Conservation (phyloP, 352 stramenopile genomes). For the Peronospora farinosa region DNA sequence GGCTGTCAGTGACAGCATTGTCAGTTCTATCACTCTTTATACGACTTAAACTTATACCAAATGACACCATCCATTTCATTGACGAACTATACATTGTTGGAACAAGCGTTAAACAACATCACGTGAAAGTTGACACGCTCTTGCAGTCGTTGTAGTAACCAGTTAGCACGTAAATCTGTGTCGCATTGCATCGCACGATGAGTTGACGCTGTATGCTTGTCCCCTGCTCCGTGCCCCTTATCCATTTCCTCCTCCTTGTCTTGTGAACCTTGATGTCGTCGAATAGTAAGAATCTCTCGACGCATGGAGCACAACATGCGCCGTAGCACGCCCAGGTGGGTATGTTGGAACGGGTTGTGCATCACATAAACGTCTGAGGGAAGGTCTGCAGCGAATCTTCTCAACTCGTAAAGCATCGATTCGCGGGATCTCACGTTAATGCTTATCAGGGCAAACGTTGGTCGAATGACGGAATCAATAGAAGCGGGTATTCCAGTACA, state of each 20-base stretch:
- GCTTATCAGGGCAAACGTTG: conserved; percentile 33
- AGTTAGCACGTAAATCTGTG: conserved; percentile 26
- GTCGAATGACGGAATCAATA: conserved; percentile 22
- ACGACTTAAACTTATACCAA: conserved; percentile 7
- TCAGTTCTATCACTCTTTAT: conserved; percentile 5
- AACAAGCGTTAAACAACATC: conserved; percentile 30
- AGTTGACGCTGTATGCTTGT: conserved; percentile 2
- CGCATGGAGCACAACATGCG: conserved; percentile 28
- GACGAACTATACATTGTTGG: not conserved
- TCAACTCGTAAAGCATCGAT: conserved; percentile 26
- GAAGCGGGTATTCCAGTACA: not conserved
- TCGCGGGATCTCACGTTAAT: conserved; percentile 20
- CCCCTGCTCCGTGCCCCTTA: not conserved
- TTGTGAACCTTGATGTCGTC: conserved; percentile 8
- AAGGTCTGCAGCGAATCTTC: conserved; percentile 24
- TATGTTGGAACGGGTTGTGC: conserved; percentile 31
- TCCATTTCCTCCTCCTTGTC: not conserved
- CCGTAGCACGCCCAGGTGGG: conserved; percentile 25
- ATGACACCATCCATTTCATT: not conserved
- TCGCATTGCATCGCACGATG: conserved; percentile 20
- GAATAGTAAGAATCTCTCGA: conserved; percentile 25
- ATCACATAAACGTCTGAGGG: conserved; percentile 42
- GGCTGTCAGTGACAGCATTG: conserved; percentile 23
- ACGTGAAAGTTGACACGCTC: conserved; percentile 42
- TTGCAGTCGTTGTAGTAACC: conserved; percentile 30